A percentile compares a stretch with the other conserved stretches of the same genome.
phyloP scores from a whole-genome alignment of 2,329 filamentous ascomycete species.

The Beauveria scarabaeidicola region DNA sequence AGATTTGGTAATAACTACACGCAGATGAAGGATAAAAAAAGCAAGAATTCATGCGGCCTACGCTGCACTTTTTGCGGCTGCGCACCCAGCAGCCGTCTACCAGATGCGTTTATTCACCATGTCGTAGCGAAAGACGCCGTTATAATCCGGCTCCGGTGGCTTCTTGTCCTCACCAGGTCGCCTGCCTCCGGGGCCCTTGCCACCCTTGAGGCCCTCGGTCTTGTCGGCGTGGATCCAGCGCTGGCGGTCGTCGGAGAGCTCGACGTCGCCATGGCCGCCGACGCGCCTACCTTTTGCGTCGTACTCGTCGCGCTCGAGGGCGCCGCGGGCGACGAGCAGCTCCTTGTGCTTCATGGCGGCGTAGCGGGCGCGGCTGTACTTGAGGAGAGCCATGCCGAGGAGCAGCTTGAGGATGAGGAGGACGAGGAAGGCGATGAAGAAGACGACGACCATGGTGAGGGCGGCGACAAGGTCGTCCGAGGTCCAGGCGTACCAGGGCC shows the following conservation, averaged over 20 bases:
- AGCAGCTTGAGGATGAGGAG: constrained; percentile 78
- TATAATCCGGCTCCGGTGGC: constrained; percentile 38
- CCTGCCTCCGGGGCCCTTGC: constrained; percentile 45
- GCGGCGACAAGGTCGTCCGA: constrained; percentile 68
- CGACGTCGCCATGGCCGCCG: constrained; percentile 77
- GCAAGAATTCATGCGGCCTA: no score
- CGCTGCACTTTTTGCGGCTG: neutral
- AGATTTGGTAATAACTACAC: neutral
- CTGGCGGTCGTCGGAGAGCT: constrained; percentile 80
- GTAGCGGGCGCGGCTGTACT: constrained; percentile 72
- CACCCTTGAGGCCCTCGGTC: constrained; percentile 56
- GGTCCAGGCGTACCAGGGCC: constrained; percentile 47
- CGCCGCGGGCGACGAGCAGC: constrained; percentile 36
- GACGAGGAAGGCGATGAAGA: constrained; percentile 76
- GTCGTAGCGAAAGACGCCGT: constrained; percentile 72
- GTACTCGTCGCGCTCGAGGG: constrained; percentile 44
- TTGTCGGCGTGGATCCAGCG: constrained; percentile 84
- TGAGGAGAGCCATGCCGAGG: constrained; percentile 78
- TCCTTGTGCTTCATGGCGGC: constrained; percentile 69
- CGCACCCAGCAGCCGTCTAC: constrained; percentile 34
- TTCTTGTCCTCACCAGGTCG: constrained; percentile 40
- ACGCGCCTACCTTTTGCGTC: constrained; percentile 65
- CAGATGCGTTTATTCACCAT: constrained; percentile 98
- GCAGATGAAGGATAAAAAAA: neutral
- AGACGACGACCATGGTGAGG: constrained; percentile 75